Evolutionary conservation across 2,329 filamentous ascomycete genomes (phyloP), one percentile per base, ranked within the genome.

Genomic region (Calcarisporium arbuscula): DNA sequence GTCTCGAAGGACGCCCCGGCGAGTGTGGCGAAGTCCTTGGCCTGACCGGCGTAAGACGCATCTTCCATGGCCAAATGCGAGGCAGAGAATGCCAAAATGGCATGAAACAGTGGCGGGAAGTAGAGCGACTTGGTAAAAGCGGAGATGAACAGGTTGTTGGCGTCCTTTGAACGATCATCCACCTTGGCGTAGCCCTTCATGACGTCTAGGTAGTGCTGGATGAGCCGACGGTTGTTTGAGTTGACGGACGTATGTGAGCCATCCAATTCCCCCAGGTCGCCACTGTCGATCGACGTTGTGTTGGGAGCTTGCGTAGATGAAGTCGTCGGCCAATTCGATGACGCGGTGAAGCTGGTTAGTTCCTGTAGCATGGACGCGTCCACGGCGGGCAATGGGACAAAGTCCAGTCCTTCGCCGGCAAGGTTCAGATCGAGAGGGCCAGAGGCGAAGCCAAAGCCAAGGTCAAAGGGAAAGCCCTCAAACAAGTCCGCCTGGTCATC

Each of bases 151-250:
- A 43, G 30, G 15, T 43, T 41, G 17, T 39, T 43, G 11, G 33
- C 20, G 15, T 43, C 31, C 17, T 41, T 43, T 18, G 38, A 29
- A 16, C 37, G 35, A 20, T 43, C 41, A 7, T 43, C 38, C 6
- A 43, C 33, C 25, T 43, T 43, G 8, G 41, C 36, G 27, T 41
- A 43, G 17, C 41, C 41, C n/a, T 40, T 43, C 35, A 43, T 43
- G 4, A 43, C 41, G 16, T 43, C 41, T 11, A 43, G 28, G 18
- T 43, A 43, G 20, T 43, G 41, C 21, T 43, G 38, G 28, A 43
- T 35, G n/a, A 43, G 30, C 6, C 31, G 38, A 11, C 38, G 41
- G 30, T 38, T 41, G 22, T 36, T 29, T 6, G 37, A 29, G 20
- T 34, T 35, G 11, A 41, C 25, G 10, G 38, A 36, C 5, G 35